Evolutionary conservation across 768 basidiomycete species (phyloP), one percentile per base, ranked within the genome.

Genomic region (Amanita phalloides): DNA sequence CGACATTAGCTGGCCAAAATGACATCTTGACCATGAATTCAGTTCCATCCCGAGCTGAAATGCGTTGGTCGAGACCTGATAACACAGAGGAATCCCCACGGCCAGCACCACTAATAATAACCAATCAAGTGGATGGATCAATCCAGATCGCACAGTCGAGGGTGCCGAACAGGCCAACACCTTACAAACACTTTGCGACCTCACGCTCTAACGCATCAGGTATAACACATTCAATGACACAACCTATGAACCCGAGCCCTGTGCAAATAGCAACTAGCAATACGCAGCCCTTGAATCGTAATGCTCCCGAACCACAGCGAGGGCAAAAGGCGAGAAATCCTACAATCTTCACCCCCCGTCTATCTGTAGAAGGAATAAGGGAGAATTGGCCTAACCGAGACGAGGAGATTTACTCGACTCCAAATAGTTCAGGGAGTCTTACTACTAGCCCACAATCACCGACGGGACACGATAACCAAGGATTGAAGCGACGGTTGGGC

Each of bases 401-500:
- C 9, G 41, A 42, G 4, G 41, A 10, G 21, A 9, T 11, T 21
- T 20, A 5, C 4, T 21, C 41, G 20, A 23, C 4, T 8, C 3
- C 9, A 6, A 17, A 21, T 1, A 42, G 21, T 4, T 42, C 41
- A 2, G 10, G 42, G 41, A 32, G 11, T 20, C 13, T 33, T 7
- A 28, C 42, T 36, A 44, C 33, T 11, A 39, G 48, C 54, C 51
- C 54, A 41, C 41, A 32, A 33, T 33, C 32, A 11, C 32, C 32
- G 10, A 10, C 59, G 35, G 45, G 42, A 26, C 49, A 51, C 48
- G 46, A 58, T 43, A 42, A 45, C 32, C 41, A 53, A 45, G 74
- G 72, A 28, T 62, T 62, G 14, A 84, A 83, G 58, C 71, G 81
- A 53, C 70, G 81, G 41, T 65, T 84, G 48, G 84, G 84, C 0